Base-by-base conservation (phyloP, 768 basidiomycete species). In the Rhodotorula taiwanensis region DNA sequence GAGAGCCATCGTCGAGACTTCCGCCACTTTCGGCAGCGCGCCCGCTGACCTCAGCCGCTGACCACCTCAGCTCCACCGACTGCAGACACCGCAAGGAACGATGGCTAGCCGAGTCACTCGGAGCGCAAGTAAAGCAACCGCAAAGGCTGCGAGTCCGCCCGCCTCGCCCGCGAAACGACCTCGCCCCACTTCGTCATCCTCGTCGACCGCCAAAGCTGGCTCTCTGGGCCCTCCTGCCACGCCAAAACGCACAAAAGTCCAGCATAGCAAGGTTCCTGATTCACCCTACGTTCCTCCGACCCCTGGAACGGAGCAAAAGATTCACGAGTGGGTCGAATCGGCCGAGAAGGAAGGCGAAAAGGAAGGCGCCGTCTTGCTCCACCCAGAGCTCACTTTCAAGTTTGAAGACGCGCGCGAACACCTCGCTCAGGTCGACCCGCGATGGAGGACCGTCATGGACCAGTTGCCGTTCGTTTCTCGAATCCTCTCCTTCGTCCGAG, bases 371-470 rank as follows among this genome's bases (percentile, higher is more conserved):
- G 58, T 67, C 25, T 68, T 86, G 41, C 80, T 92, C 16, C 87
- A 89, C 7, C 84, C 87, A 2, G 76, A 80, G 13, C 80, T 92
- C 39, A 80, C 81, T 10, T 93, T 93, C 76, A 81, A 82, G n/a
- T 84, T 89, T 67, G 82, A 84, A 50, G 82, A 83, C 13, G 90
- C 88, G 2, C 88, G 84, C 72, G 57, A 77, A 20, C 88, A 93
- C 72, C 81, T 93, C 36, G 82, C 84, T 58, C 58, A 68, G 4
- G 81, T 79, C 11, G 91, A 93, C 70, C 72, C 78, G 16, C 83
- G 91, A 6, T 95, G 92, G 76, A 77, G 78, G 55, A 80, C 81
- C 43, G 64, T 93, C 15, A 91, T 93, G 75, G 69, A 75, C 30
- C 10, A 36, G 34, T n/a, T 79, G 80, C 53, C 76, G 42, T 21